A percentile compares a stretch with the other conserved stretches of the same genome.
Conservation (phyloP, 2,329 filamentous ascomycete species). For the Xylaria digitata region DNA sequence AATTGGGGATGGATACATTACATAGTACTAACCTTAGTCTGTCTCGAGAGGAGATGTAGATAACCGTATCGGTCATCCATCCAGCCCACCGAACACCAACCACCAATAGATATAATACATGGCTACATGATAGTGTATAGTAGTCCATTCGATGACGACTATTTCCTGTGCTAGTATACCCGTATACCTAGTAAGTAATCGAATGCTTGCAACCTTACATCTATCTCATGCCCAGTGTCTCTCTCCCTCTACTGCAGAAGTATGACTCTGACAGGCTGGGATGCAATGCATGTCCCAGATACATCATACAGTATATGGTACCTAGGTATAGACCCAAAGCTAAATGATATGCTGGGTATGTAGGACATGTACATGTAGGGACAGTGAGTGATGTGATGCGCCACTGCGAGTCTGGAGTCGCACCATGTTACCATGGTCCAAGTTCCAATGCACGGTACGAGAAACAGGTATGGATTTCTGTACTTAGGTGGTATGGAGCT, state of each 20-base stretch:
- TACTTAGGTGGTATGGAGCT: not conserved
- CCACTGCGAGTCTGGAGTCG: constrained; percentile 20
- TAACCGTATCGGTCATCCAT: constrained; percentile 10
- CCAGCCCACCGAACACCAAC: not conserved
- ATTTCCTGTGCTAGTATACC: not conserved
- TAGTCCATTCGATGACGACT: not conserved
- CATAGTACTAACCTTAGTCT: not conserved
- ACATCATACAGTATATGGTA: not conserved
- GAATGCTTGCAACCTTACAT: constrained; percentile 3
- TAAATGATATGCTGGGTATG: not conserved
- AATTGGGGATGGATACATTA: not conserved
- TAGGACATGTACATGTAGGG: constrained; percentile 1
- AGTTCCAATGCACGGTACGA: constrained; percentile 12
- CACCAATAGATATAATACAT: no score
- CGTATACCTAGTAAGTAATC: not conserved
- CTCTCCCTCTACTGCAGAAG: no score
- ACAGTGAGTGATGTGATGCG: constrained; percentile 24
- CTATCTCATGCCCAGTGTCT: no score
- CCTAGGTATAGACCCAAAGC: not conserved
- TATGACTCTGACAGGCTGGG: not conserved
- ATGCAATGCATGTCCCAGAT: constrained; percentile 1
- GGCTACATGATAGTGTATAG: no score
- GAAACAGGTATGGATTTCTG: not conserved
- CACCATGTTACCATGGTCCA: constrained; percentile 14
- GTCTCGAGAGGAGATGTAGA: not conserved